Evolutionary conservation across 2,329 filamentous ascomycete species (phyloP).

Genomic region (Sporothrix pallida): DNA sequence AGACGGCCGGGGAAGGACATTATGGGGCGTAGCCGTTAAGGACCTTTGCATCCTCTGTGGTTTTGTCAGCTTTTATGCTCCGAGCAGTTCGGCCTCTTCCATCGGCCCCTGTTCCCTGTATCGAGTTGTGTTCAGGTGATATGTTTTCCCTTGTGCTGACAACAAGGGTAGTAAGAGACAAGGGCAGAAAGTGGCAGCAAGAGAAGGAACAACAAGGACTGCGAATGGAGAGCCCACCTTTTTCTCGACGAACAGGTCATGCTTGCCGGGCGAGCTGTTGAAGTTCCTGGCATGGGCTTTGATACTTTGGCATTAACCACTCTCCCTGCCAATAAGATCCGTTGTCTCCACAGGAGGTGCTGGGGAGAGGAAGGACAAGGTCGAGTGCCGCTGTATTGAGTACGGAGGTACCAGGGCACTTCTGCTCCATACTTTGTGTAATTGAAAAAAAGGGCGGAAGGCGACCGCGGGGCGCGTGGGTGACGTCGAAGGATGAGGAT

Average conservation of each 20-base stretch:
- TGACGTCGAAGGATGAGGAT: neutral
- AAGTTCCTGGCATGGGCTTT: slow-evolving; percentile 21
- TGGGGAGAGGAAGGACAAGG: neutral
- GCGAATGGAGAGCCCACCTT: neutral
- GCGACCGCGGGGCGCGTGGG: neutral
- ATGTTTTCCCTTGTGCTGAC: neutral
- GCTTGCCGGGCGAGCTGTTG: neutral
- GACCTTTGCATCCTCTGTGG: neutral
- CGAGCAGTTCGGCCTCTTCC: neutral
- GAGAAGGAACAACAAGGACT: neutral
- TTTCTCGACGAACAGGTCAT: slow-evolving; percentile 20
- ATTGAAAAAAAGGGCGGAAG: neutral
- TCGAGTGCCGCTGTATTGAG: neutral
- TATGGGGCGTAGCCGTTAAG: neutral
- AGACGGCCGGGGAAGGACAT: neutral
- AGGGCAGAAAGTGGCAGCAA: neutral
- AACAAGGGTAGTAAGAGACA: neutral
- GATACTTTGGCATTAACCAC: slow-evolving; percentile 21
- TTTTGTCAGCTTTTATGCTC: slow-evolving; percentile 13
- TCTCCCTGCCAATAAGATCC: slow-evolving; percentile 4
- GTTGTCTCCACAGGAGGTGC: no score
- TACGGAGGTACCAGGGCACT: no score
- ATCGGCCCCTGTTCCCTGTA: neutral
- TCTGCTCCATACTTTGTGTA: no score
- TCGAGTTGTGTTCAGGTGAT: slow-evolving; percentile 10